Percentiles rank a stretch among this genome's conserved stretches.
Evolutionary conservation across 2,329 filamentous ascomycete genomes (phyloP).

Genomic region (Claviceps pazoutovae): DNA sequence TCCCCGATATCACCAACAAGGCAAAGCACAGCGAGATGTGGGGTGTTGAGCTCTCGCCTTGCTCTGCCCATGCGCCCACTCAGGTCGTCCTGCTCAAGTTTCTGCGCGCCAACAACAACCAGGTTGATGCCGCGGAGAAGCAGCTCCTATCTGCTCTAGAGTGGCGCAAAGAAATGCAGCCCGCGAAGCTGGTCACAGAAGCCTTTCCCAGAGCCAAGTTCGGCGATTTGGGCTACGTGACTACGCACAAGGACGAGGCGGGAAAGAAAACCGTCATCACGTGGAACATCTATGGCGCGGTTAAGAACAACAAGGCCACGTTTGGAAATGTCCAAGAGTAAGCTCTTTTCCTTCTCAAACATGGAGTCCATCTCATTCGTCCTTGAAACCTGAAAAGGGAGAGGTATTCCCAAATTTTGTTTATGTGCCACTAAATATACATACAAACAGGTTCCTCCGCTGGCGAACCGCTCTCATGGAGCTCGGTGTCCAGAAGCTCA

Average conservation of each 20-base stretch:
- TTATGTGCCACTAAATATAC: neutral
- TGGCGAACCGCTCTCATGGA: slow-evolving; percentile 93
- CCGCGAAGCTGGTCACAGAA: slow-evolving; percentile 48
- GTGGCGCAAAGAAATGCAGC: slow-evolving; percentile 70
- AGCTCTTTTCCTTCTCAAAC: slow-evolving; percentile 15
- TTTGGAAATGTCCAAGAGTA: slow-evolving; percentile 75
- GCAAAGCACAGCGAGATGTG: slow-evolving; percentile 67
- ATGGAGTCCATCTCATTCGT: neutral
- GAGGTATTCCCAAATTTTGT: neutral
- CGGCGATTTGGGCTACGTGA: slow-evolving; percentile 65
- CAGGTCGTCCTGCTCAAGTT: slow-evolving; percentile 86
- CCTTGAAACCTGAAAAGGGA: neutral
- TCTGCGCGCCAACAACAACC: slow-evolving; percentile 73
- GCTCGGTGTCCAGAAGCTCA: slow-evolving; percentile 60
- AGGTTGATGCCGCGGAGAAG: slow-evolving; percentile 57
- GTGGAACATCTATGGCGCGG: slow-evolving; percentile 86
- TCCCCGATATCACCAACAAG: slow-evolving; percentile 43
- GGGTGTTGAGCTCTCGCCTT: slow-evolving; percentile 52
- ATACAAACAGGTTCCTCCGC: slow-evolving; percentile 56
- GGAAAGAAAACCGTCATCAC: slow-evolving; percentile 53
- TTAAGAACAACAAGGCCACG: slow-evolving; percentile 69
- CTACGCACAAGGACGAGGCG: slow-evolving; percentile 46
- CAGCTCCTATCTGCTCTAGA: slow-evolving; percentile 68
- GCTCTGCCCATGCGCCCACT: slow-evolving; percentile 51
- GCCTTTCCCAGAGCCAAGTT: slow-evolving; percentile 59